phyloP scores from a whole-genome alignment of 1,139 yeast genomes.

The Protomyces inouyei region DNA sequence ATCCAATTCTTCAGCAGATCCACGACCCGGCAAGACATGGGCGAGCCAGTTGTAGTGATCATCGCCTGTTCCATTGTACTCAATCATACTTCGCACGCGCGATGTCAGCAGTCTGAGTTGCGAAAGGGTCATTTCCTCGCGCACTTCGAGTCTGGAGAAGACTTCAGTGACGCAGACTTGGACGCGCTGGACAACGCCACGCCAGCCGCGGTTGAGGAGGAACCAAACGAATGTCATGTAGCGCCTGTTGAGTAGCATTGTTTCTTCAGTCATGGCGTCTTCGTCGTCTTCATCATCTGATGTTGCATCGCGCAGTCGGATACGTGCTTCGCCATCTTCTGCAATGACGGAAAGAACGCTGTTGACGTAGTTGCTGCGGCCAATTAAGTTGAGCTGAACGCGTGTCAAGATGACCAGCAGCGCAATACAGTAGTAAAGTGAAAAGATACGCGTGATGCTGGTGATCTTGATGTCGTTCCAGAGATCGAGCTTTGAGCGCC shows the following conservation, averaged over 20 bases:
- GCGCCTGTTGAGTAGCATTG: slow-evolving; percentile 58
- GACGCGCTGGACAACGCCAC: slow-evolving; percentile 49
- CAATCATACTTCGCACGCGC: slow-evolving; percentile 44
- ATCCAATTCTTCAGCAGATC: not conserved
- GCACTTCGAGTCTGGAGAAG: slow-evolving; percentile 43
- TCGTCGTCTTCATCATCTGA: slow-evolving; percentile 27
- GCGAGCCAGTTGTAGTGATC: slow-evolving; percentile 26
- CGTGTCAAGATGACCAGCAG: slow-evolving; percentile 71
- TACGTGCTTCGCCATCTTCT: slow-evolving; percentile 43
- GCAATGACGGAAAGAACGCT: slow-evolving; percentile 51
- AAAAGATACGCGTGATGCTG: slow-evolving; percentile 67
- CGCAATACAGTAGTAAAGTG: slow-evolving; percentile 65
- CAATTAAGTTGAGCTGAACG: slow-evolving; percentile 79
- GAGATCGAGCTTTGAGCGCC: slow-evolving; percentile 59
- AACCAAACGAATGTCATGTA: slow-evolving; percentile 91
- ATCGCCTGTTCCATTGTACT: slow-evolving; percentile 38
- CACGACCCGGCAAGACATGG: slow-evolving; percentile 12
- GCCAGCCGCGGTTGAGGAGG: slow-evolving; percentile 84
- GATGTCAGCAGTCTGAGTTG: slow-evolving; percentile 35
- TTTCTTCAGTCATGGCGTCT: slow-evolving; percentile 27
- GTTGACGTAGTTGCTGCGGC: slow-evolving; percentile 77
- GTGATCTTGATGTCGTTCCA: slow-evolving; percentile 77
- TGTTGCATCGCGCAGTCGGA: not conserved
- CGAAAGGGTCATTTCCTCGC: slow-evolving; percentile 29
- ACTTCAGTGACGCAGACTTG: slow-evolving; percentile 56